Percentiles rank a stretch among this genome's conserved stretches.
Conservation (phyloP, 495 filamentous ascomycete species). For the Trichoderma asperelloides region DNA sequence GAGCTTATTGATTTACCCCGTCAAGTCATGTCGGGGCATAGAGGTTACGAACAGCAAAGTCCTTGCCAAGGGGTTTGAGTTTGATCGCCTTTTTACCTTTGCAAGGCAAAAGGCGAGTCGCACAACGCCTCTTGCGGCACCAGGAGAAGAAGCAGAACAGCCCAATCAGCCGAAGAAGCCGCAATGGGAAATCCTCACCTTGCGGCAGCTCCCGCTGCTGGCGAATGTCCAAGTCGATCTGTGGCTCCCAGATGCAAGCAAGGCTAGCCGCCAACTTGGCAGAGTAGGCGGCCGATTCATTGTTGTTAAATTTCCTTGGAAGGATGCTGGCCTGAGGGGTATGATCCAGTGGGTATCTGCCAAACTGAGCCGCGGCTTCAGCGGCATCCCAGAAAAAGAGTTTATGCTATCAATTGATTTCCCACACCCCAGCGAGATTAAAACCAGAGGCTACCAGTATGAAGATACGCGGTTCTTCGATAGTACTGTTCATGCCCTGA, state of each 20-base stretch:
- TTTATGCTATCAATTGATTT: conserved; percentile 58
- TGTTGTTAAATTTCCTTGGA: conserved; percentile 52
- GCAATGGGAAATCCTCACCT: conserved; percentile 74
- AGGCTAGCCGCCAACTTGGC: conserved; percentile 31
- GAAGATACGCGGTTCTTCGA: conserved; percentile 72
- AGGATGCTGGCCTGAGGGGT: conserved; percentile 35
- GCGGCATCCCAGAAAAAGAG: conserved; percentile 38
- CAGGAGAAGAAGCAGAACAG: conserved; percentile 7
- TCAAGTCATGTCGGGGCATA: conserved; percentile 80
- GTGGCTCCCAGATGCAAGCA: conserved; percentile 63
- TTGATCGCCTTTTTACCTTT: conserved; percentile 80
- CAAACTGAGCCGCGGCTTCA: conserved; percentile 34
- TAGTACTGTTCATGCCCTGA: conserved; percentile 55
- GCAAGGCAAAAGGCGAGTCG: conserved; percentile 51
- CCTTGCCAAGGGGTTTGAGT: conserved; percentile 62
- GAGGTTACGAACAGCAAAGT: conserved; percentile 61
- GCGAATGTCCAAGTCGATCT: conserved; percentile 69
- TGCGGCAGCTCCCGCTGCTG: conserved; percentile 62
- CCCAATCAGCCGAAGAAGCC: conserved; percentile 32
- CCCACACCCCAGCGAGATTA: conserved; percentile 45
- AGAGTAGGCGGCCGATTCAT: conserved; percentile 46
- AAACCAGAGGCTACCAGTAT: conserved; percentile 45
- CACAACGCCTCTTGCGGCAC: conserved; percentile 22
- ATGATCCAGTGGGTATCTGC: conserved; percentile 28
- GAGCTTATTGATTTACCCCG: conserved; percentile 76